phyloP scores from a whole-genome alignment of 2,329 filamentous ascomycete species.

The Monilinia laxa region DNA sequence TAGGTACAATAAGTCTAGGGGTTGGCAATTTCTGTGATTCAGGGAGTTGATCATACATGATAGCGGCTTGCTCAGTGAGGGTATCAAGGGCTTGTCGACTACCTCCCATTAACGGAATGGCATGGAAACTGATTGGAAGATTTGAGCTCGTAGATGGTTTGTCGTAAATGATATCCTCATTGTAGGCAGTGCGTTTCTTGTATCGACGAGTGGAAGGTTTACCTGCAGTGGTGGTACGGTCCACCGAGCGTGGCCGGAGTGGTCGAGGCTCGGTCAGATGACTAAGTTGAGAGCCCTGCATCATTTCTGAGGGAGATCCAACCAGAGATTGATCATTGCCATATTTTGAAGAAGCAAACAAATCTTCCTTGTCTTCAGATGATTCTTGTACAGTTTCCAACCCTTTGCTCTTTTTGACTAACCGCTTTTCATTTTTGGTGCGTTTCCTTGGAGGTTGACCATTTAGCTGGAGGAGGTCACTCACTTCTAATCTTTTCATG shows the following conservation, averaged over 20 bases:
- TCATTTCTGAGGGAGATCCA: not conserved
- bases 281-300: too few species aligned
- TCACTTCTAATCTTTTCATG: not conserved
- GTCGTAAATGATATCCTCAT: not conserved
- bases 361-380: not conserved
- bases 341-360: not conserved
- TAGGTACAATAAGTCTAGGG: not conserved
- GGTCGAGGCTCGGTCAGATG: not conserved
- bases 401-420: not conserved
- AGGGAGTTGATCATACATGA: not conserved
- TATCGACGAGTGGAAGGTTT: not conserved
- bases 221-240: not conserved
- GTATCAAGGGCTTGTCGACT: conserved; percentile 4
- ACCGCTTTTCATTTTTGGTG: too few species aligned
- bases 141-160: not conserved
- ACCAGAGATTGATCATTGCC: not conserved
- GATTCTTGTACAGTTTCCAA: too few species aligned
- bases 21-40: not conserved
- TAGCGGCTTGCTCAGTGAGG: not conserved
- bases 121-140: not conserved
- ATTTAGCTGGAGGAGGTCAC: not conserved
- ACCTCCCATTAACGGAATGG: not conserved
- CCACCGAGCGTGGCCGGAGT: not conserved
- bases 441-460: not conserved
- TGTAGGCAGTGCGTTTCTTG: not conserved